Evolutionary conservation across 2,329 filamentous ascomycete genomes (phyloP).

Genomic region (Aspergillus alliaceus): DNA sequence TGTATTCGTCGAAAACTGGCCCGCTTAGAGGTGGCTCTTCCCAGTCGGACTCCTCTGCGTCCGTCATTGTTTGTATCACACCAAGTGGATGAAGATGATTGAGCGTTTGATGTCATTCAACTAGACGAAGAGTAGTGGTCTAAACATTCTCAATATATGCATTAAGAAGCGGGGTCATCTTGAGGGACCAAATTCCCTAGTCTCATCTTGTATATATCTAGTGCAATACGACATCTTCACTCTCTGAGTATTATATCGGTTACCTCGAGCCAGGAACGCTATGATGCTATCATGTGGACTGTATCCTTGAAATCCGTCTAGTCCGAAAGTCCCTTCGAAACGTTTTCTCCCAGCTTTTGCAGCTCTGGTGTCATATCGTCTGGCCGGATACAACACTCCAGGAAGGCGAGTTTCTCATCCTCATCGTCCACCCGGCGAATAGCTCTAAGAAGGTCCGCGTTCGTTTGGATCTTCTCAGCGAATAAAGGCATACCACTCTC

Average conservation of each 20-base stretch:
- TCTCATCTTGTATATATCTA: too few relatives aligned
- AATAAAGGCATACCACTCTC: background rate
- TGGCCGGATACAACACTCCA: conserved; percentile 10
- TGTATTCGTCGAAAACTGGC: background rate
- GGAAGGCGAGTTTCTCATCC: conserved; percentile 6
- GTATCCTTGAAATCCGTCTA: background rate
- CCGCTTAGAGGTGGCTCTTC: background rate
- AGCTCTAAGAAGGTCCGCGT: background rate
- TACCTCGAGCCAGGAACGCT: background rate
- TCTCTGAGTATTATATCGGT: background rate
- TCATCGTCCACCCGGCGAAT: background rate
- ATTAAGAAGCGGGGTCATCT: too few relatives aligned
- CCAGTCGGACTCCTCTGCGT: background rate
- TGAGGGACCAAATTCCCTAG: too few relatives aligned
- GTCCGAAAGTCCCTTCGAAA: background rate
- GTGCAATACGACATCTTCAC: too few relatives aligned
- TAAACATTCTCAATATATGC: too few relatives aligned
- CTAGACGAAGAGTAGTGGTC: background rate
- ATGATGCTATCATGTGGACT: too few relatives aligned
- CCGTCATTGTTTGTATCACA: background rate
- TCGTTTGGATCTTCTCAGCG: background rate
- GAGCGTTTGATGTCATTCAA: too few relatives aligned
- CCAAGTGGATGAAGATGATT: too few relatives aligned
- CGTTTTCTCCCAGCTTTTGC: background rate
- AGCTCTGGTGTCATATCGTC: conserved; percentile 6